Percentiles rank a stretch among this genome's conserved stretches.
Conservation (phyloP, 2,329 filamentous ascomycete genomes). For the Cladosporium sp. region DNA sequence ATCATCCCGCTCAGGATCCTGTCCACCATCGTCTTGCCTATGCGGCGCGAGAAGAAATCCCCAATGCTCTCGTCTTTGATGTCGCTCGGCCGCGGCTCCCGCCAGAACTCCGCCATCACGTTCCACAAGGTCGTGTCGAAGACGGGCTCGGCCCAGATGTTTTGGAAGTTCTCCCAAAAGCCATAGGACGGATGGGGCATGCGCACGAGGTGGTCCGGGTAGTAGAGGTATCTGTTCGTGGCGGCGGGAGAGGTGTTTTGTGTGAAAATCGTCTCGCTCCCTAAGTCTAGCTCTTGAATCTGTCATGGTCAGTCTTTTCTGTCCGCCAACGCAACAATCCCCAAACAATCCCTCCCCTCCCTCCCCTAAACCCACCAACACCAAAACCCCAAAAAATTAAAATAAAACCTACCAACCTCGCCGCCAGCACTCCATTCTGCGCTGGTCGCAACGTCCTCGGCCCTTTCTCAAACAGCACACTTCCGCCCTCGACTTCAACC, state of each 20-base stretch:
- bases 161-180: constrained; percentile 25
- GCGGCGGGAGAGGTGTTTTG: constrained; percentile 49
- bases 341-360: constrained; percentile 23
- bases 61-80: constrained; percentile 67
- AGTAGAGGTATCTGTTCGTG: constrained; percentile 76
- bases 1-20: constrained; percentile 71
- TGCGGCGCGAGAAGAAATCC: constrained; percentile 56
- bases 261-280: constrained; percentile 54
- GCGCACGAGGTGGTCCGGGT: constrained; percentile 73
- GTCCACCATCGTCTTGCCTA: constrained; percentile 56
- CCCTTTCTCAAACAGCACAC: constrained; percentile 76
- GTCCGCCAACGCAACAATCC: too few relatives aligned
- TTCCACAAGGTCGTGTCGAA: constrained; percentile 46
- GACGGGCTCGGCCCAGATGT: constrained; percentile 48
- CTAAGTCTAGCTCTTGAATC: constrained; percentile 56
- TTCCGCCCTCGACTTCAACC: constrained; percentile 46
- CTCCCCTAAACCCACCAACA: constrained; percentile 4
- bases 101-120: constrained; percentile 33
- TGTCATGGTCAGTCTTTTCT: too few relatives aligned
- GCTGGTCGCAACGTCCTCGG: constrained; percentile 68
- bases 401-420: constrained; percentile 61
- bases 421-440: constrained; percentile 60
- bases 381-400: neutral
- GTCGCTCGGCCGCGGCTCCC: constrained; percentile 27
- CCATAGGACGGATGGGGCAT: constrained; percentile 48